Evolutionary conservation across 129 eudicot species (phyloP).

Genomic region (Deinandra increscens): DNA sequence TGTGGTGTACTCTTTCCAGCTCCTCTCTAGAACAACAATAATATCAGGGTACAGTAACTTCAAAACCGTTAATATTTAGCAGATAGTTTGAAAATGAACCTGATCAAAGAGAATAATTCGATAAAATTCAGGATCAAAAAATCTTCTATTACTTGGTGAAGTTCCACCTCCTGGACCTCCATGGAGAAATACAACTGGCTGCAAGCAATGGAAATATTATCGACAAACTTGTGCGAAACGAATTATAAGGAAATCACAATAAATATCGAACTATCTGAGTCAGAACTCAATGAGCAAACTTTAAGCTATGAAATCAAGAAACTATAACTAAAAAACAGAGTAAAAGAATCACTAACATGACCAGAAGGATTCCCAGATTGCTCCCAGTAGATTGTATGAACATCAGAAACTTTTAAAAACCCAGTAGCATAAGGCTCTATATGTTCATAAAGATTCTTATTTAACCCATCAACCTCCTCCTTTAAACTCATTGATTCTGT

Average conservation of each 20-base stretch:
- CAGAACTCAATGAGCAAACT: not conserved
- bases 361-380: slow-evolving; percentile 97
- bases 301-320: not conserved
- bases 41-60: slow-evolving; percentile 17
- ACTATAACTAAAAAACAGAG: not conserved
- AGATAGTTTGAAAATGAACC: slow-evolving; percentile 40
- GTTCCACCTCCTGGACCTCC: slow-evolving; percentile 99
- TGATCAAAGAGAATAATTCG: slow-evolving; percentile 91
- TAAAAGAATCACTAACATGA: slow-evolving; percentile 55
- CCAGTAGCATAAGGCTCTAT: slow-evolving; percentile 91
- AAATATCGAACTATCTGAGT: not conserved
- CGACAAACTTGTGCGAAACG: not conserved
- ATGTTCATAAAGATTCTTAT: slow-evolving; percentile 55
- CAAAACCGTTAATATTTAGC: not conserved
- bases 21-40: slow-evolving; percentile 64
- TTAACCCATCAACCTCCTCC: slow-evolving; percentile 39
- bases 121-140: slow-evolving; percentile 93
- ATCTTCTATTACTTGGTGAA: slow-evolving; percentile 85
- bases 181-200: slow-evolving; percentile 97
- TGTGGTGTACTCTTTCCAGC: slow-evolving; percentile 97
- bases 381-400: slow-evolving; percentile 87
- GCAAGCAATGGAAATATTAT: slow-evolving; percentile 34
- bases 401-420: slow-evolving; percentile 84
- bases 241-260: not conserved
- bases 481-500: slow-evolving; percentile 46